Evolutionary conservation across 108 stramenopile genomes (phyloP), one percentile per base, ranked within the genome.

Genomic region (Nitzschia inconspicua): DNA sequence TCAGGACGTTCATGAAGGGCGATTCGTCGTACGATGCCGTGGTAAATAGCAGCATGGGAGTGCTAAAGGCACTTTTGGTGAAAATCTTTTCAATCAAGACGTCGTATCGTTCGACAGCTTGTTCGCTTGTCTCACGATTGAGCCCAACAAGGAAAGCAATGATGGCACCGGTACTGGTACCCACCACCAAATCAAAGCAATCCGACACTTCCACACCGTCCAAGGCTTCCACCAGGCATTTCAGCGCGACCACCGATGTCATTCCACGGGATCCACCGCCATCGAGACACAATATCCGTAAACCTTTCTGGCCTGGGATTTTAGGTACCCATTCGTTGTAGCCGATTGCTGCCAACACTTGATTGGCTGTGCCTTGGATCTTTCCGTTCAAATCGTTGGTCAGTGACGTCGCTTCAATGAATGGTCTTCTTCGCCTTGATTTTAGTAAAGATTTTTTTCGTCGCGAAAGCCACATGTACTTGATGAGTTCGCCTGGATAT

Each of bases 101-200:
- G 70, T 92, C 82, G 57, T 92, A 92, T 36, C 91, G 78, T 29
- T 85, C 78, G 13, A 79, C 66, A 6, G 87, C 83, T 57, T 76
- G 60, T 23, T 70, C 65, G 35, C 75, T 75, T 3, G 87, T 75
- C 51, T 92, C 91, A 49, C 77, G 71, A 25, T 83, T 58, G 43
- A 92, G 62, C 19, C 87, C 91, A 3, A 85, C 70, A 49, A 86
- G 63, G 44, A 86, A 89, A 8, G 80, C 72, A 58, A 92, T 78
- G 44, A 92, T 92, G 16, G 87, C 91, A 36, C 91, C 91, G 2
- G 91, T 92, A 19, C 86, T 88, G 8, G 90, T 92, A 18, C 90
- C 90, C 36, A 77, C 79, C 26, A 92, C 80, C 60, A 92, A 72
- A 66, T 92, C 90, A 67, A 92, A 92, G 22, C 85, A 75, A 60